phyloP scores from a whole-genome alignment of 306 rosid species.

The Vicia sativa region DNA sequence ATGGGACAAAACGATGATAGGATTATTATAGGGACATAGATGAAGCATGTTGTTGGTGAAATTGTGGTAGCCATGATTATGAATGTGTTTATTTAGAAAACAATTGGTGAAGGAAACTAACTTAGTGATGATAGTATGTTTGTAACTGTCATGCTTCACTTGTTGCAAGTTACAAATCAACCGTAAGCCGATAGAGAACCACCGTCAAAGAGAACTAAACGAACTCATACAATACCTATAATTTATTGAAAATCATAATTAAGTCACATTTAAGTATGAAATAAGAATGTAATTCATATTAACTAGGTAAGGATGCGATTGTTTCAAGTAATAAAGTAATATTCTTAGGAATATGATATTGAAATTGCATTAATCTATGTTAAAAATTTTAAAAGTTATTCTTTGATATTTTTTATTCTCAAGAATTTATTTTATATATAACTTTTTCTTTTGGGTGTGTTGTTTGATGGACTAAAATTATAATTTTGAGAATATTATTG shows the following conservation, averaged over 20 bases:
- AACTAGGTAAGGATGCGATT: no score
- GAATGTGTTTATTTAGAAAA: constrained; percentile 27
- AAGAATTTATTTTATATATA: no score
- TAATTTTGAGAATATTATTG: no score
- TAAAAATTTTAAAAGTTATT: no score
- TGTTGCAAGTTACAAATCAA: constrained; percentile 2
- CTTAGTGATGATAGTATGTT: background rate
- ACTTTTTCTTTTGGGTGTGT: no score
- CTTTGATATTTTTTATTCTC: no score
- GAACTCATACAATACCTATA: background rate
- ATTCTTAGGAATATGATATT: no score
- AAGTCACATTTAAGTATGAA: background rate
- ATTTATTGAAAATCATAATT: no score
- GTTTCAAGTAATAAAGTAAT: no score
- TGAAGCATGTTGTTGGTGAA: constrained; percentile 38
- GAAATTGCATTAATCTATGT: no score
- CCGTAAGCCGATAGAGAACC: background rate
- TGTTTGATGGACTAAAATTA: no score
- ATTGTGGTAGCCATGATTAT: constrained; percentile 52
- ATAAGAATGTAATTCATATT: no score
- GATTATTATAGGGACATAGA: constrained; percentile 29
- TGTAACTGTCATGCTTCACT: background rate
- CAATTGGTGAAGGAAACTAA: constrained; percentile 28
- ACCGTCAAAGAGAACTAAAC: background rate
- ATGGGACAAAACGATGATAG: constrained; percentile 18